Evolutionary conservation across 208 protist genomes (phyloP).

Genomic region (Leishmania amazonensis): DNA sequence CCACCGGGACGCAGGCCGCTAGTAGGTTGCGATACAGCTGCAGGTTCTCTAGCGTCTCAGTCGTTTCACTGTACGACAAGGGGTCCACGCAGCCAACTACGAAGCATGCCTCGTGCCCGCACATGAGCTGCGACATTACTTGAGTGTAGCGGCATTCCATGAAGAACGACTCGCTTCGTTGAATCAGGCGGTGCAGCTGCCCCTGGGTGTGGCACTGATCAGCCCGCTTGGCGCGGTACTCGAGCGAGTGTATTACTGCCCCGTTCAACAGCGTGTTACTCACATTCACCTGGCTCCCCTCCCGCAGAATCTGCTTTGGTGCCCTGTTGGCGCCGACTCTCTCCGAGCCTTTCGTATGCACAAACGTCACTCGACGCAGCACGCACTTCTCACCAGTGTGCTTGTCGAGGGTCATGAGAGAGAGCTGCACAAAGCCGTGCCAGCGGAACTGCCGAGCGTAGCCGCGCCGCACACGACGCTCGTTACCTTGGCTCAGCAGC

Average conservation of each 20-base stretch:
- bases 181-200: conserved; percentile 69
- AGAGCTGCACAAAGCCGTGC: conserved; percentile 89
- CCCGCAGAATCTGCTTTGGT: conserved; percentile 46
- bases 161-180: conserved; percentile 88
- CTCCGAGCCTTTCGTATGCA: conserved; percentile 88
- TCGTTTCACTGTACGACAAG: conserved; percentile 73
- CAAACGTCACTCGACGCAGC: conserved; percentile 84
- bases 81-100: conserved; percentile 83
- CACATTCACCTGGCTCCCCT: conserved; percentile 82
- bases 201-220: conserved; percentile 40
- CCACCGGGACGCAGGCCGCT: conserved; percentile 59
- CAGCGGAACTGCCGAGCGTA: conserved; percentile 65
- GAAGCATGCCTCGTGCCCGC: conserved; percentile 85
- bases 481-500: conserved; percentile 65
- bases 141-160: conserved; percentile 92
- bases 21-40: conserved; percentile 79
- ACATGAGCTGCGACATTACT: conserved; percentile 88
- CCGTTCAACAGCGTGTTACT: conserved; percentile 80
- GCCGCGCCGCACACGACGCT: conserved; percentile 49
- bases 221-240: conserved; percentile 68
- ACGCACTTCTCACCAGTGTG: conserved; percentile 53
- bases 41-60: conserved; percentile 86
- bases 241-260: conserved; percentile 84
- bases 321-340: conserved; percentile 70
- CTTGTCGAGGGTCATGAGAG: conserved; percentile 72